Conservation (phyloP, 805 yeast genomes). For the Wickerhamiella spandovensis region DNA sequence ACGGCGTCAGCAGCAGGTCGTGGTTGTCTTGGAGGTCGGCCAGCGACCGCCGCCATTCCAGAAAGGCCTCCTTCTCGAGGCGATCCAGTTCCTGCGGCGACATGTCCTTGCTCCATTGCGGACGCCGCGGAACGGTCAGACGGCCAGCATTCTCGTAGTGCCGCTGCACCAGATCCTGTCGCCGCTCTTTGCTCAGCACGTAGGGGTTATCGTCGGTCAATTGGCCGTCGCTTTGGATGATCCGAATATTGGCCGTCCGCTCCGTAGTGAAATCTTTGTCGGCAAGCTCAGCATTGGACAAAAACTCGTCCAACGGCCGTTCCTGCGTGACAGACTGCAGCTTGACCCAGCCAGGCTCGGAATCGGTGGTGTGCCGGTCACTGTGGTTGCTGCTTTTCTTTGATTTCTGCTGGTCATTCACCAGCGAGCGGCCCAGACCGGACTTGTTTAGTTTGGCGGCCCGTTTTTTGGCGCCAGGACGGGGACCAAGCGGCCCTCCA, state of each 20-base stretch:
- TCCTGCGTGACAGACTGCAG: conserved; percentile 92
- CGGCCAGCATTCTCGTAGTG: conserved; percentile 40
- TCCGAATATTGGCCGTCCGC: conserved; percentile 64
- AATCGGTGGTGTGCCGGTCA: conserved; percentile 63
- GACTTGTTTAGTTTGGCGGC: conserved; percentile 38
- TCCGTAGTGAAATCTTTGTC: conserved; percentile 95
- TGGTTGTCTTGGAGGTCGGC: conserved; percentile 75
- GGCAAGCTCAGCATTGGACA: conserved; percentile 89
- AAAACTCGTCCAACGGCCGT: conserved; percentile 82
- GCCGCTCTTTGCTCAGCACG: conserved; percentile 54
- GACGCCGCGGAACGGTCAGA: conserved; percentile 86
- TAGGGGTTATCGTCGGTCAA: conserved; percentile 36
- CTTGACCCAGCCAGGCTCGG: conserved; percentile 77
- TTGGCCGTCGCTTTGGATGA: conserved; percentile 41
- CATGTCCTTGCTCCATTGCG: conserved; percentile 64
- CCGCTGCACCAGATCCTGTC: conserved; percentile 41
- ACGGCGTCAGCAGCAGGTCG: conserved; percentile 83
- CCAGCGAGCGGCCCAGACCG: conserved; percentile 76
- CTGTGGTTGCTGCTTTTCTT: conserved; percentile 66
- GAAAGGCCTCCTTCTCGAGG: conserved; percentile 77
- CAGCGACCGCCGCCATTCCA: conserved; percentile 86
- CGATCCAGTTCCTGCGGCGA: conserved; percentile 69
- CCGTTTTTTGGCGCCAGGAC: conserved; percentile 74
- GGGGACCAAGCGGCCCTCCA: conserved; percentile 67
- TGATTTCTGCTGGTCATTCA: conserved; percentile 44